Conservation (phyloP, 768 basidiomycete species). For the Calocybe cyanea region DNA sequence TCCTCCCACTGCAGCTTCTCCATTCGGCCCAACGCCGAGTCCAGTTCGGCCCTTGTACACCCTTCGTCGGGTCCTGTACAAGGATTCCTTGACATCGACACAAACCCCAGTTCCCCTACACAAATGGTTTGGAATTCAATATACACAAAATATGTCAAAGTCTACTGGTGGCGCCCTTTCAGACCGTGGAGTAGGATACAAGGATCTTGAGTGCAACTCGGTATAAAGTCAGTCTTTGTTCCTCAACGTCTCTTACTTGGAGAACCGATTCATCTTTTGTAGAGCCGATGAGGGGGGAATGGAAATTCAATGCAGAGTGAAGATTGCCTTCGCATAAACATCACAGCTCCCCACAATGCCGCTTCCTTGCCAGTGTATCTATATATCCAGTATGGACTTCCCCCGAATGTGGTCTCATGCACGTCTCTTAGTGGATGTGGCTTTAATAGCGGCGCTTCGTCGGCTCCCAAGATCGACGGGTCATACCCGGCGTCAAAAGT, state of each 20-base stretch:
- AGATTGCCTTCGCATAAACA: constrained; percentile 39
- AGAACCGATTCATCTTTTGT: no score
- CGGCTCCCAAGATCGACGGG: constrained; percentile 32
- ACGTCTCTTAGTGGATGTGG: constrained; percentile 26
- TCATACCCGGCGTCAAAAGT: constrained; percentile 27
- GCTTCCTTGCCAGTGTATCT: constrained; percentile 26
- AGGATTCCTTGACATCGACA: constrained; percentile 23
- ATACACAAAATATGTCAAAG: constrained; percentile 24
- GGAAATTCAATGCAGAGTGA: constrained; percentile 31
- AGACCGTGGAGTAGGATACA: constrained; percentile 13
- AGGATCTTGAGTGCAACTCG: constrained; percentile 23
- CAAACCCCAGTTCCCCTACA: constrained; percentile 18
- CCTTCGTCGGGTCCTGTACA: constrained; percentile 25
- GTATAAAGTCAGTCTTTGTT: constrained; percentile 22
- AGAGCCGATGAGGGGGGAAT: constrained; percentile 29
- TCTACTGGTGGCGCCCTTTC: constrained; percentile 28
- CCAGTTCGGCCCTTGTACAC: no score
- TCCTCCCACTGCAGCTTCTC: no score
- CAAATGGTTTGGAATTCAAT: constrained; percentile 29
- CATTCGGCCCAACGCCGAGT: no score
- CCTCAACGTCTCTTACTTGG: not conserved
- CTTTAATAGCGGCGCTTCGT: constrained; percentile 31
- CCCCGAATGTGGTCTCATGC: not conserved
- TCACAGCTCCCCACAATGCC: constrained; percentile 36
- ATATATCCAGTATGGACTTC: constrained; percentile 23